Base-by-base conservation (phyloP, 1,139 yeast genomes). In the Ogataea hybrid region DNA sequence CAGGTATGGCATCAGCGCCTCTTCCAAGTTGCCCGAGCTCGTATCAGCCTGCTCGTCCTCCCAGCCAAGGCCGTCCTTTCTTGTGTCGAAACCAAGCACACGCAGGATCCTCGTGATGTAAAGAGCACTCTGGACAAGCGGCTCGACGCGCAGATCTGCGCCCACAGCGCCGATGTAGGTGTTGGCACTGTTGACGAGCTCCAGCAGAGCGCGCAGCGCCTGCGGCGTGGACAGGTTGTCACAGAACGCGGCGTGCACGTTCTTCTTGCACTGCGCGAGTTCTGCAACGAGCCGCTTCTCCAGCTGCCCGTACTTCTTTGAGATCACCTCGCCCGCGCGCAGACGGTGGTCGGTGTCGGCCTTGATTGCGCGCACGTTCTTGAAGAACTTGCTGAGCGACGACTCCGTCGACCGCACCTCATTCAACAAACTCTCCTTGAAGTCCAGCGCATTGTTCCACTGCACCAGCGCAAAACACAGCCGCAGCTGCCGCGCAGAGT, bases 401-500 rank as follows among this genome's bases (percentile, higher is more conserved):
- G 84, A 70, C 65, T 92, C 97, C 43, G 77, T 70, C 1, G 90
- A 71, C 62, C 75, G 82, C 21, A 87, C 95, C 62, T 90, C 96
- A 44, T 73, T 69, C 41, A 88, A 67, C 49, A 92, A 70, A 35
- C 84, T 73, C 56, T 84, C 92, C 66, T 90, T 92, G 68, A 92
- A 92, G 64, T 92, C 99, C 42, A 92, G 71, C 50, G 90, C 95
- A 57, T 78, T 81, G 58, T 89, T 92, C 98, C 98, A 92, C 52
- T 84, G 86, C 50, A 85, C 88, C 56, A 87, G 72, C 2, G 95
- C 95, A 70, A 92, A 92, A 10, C 90, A 90, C 53, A 92, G 73
- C 53, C 99, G 77, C 56, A 92, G 72, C 64, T 92, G 97, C 54
- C 97, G 79, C 2, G 94, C 64, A 3, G 85, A 65, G 61, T 77